These are phyloP conservation scores for Tetrahymena borealis DNA, from an alignment of 73 alveolate species.

Conservation along the genomic window DNA sequence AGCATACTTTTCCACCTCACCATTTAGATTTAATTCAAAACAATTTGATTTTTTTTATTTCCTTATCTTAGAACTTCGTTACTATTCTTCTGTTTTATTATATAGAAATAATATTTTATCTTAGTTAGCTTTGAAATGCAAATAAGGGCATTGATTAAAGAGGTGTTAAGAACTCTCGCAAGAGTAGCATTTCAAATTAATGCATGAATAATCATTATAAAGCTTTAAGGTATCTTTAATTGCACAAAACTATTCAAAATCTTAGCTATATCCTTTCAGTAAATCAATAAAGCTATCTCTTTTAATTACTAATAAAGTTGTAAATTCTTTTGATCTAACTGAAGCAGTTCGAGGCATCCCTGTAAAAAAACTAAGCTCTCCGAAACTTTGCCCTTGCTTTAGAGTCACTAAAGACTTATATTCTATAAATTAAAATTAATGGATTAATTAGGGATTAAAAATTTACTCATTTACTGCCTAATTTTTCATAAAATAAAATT, in stretches of 20 bases:
- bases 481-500: not conserved
- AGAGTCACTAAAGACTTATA: not conserved
- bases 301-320: not conserved
- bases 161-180: not conserved
- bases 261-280: not conserved
- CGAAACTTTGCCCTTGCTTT: not conserved
- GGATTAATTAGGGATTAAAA: not conserved
- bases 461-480: not conserved
- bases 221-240: not conserved
- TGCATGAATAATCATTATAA: not conserved
- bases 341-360: not conserved
- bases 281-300: not conserved
- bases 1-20: not conserved
- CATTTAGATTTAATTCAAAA: not conserved
- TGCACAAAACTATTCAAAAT: not conserved
- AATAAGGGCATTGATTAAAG: not conserved
- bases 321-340: not conserved
- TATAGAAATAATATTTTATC: not conserved
- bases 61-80: not conserved
- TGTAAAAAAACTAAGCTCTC: not conserved
- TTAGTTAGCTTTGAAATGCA: not conserved
- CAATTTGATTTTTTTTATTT: not conserved
- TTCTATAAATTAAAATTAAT: not conserved
- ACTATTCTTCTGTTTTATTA: not conserved
- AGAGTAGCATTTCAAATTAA: not conserved